Evolutionary conservation across 2,329 filamentous ascomycete genomes (phyloP).

Genomic region (Ascochyta koolunga): DNA sequence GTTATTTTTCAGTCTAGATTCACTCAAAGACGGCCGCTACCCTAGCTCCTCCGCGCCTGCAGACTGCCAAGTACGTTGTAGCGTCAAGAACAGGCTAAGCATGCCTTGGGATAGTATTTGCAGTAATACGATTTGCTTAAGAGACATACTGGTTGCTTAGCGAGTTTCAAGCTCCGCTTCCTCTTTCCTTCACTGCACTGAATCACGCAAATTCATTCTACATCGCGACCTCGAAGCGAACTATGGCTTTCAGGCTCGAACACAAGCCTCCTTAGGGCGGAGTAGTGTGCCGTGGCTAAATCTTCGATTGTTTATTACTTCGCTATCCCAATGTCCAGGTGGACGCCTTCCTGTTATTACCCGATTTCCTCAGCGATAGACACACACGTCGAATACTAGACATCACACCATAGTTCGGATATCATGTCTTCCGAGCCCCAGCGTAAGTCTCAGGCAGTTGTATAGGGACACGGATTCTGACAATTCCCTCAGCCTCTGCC

Average conservation of each 20-base stretch:
- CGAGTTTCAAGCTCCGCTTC: conserved; percentile 38
- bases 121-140: conserved; percentile 13
- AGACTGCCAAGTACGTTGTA: conserved; percentile 27
- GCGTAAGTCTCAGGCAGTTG: conserved; percentile 34
- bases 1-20: background rate
- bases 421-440: conserved; percentile 41
- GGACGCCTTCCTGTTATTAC: conserved; percentile 30
- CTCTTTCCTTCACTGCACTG: conserved; percentile 20
- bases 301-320: conserved; percentile 43
- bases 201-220: conserved; percentile 18
- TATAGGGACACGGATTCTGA: conserved; percentile 28
- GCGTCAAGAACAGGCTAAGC: conserved; percentile 29
- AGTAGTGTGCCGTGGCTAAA: conserved; percentile 21
- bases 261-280: conserved; percentile 18
- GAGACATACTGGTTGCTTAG: conserved; percentile 29
- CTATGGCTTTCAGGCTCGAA: conserved; percentile 22
- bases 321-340: conserved; percentile 31
- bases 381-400: conserved; percentile 19
- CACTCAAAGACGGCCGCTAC: background rate
- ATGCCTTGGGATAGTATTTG: conserved; percentile 6
- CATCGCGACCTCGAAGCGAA: conserved; percentile 13
- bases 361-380: conserved; percentile 30
- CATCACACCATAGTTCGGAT: conserved; percentile 26
- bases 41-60: conserved; percentile 25
- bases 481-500: conserved; percentile 32